Conservation (phyloP, 305 asterid species). For the Plantago rigida region DNA sequence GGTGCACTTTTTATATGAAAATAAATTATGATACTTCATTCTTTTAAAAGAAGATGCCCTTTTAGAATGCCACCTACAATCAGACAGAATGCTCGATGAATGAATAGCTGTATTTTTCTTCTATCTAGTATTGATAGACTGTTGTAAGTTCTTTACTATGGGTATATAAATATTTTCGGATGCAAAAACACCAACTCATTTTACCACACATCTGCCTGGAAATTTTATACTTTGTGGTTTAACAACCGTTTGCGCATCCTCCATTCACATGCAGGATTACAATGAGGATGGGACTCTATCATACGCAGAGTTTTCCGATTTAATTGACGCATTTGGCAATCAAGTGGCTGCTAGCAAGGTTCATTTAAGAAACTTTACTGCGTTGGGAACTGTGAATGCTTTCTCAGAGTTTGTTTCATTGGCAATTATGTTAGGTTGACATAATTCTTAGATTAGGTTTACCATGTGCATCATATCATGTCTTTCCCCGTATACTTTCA, state of each 20-base stretch:
- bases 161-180: no score
- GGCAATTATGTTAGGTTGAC: neutral
- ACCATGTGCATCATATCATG: neutral
- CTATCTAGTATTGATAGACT: no score
- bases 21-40: no score
- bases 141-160: no score
- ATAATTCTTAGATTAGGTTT: conserved; percentile 25
- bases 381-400: conserved; percentile 16
- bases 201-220: conserved; percentile 14
- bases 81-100: no score
- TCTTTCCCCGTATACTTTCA: no score
- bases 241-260: conserved; percentile 10
- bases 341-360: conserved; percentile 81
- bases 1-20: no score
- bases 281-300: conserved; percentile 72
- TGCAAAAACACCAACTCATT: neutral
- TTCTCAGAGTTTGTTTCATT: conserved; percentile 1
- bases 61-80: no score
- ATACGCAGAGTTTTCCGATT: conserved; percentile 55
- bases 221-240: conserved; percentile 20
- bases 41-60: no score
- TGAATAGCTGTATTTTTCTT: no score
- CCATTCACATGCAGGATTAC: conserved; percentile 51
- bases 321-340: conserved; percentile 89
- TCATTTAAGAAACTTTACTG: conserved; percentile 20